Conservation (phyloP, 768 basidiomycete genomes). For the Tremella yokohamensis region DNA sequence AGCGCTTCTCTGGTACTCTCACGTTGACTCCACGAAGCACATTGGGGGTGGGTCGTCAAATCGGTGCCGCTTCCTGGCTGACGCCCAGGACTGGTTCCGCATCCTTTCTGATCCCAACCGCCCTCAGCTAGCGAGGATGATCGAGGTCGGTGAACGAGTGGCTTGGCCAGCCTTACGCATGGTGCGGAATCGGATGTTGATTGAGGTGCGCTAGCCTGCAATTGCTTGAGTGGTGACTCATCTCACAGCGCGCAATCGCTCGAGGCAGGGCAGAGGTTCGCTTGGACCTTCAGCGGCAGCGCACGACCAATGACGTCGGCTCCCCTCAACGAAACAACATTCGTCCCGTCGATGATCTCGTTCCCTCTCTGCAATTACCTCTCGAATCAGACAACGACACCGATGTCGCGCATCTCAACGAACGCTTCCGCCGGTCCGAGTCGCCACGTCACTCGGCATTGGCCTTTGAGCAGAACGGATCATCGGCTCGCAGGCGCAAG, state of each 20-base stretch:
- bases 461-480: neutral
- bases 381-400: conserved; percentile 76
- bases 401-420: conserved; percentile 60
- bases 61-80: conserved; percentile 8
- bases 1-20: conserved; percentile 67
- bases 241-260: conserved; percentile 68
- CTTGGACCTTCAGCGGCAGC: conserved; percentile 55
- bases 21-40: conserved; percentile 61
- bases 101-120: conserved; percentile 81
- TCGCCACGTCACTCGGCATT: neutral
- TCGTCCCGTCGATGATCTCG: conserved; percentile 21
- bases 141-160: conserved; percentile 77
- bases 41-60: conserved; percentile 57
- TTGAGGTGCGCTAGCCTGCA: conserved; percentile 37
- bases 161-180: conserved; percentile 97
- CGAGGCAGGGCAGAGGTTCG: conserved; percentile 73
- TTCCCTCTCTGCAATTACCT: conserved; percentile 60
- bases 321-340: conserved; percentile 9
- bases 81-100: conserved; percentile 71
- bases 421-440: conserved; percentile 11
- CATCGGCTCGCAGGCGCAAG: neutral
- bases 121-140: conserved; percentile 76
- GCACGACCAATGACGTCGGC: conserved; percentile 36
- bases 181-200: conserved; percentile 75
- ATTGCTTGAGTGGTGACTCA: conserved; percentile 12